phyloP scores from a whole-genome alignment of 768 basidiomycete genomes.

The Gymnopilus dilepis region DNA sequence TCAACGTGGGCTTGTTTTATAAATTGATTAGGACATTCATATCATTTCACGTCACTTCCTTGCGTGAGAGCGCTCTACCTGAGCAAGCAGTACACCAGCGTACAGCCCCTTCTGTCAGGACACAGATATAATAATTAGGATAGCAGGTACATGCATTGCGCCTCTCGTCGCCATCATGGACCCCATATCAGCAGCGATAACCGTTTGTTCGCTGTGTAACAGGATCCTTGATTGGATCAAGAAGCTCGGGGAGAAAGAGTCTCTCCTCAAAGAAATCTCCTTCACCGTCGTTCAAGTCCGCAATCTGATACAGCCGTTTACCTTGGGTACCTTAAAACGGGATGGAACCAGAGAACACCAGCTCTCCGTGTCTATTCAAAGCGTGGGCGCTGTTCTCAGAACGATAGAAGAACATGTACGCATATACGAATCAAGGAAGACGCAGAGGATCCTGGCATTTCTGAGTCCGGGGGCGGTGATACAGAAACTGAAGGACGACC shows the following conservation, averaged over 20 bases:
- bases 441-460: conserved; percentile 23
- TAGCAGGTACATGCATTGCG: too few relatives aligned
- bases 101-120: too few relatives aligned
- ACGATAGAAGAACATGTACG: conserved; percentile 26
- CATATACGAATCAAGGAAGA: conserved; percentile 22
- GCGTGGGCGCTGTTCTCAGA: conserved; percentile 26
- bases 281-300: conserved; percentile 22
- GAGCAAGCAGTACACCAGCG: too few relatives aligned
- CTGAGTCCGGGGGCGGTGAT: conserved; percentile 25
- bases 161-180: conserved; percentile 13
- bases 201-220: conserved; percentile 22
- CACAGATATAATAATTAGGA: too few relatives aligned
- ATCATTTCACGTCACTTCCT: too few relatives aligned
- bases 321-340: neutral
- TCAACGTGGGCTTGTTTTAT: too few relatives aligned
- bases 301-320: conserved; percentile 23
- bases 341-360: conserved; percentile 8
- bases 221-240: conserved; percentile 22
- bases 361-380: conserved; percentile 18
- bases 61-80: too few relatives aligned
- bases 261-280: conserved; percentile 23
- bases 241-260: conserved; percentile 20
- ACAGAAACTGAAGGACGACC: conserved; percentile 29
- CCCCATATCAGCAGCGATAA: conserved; percentile 16
- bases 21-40: too few relatives aligned